Evolutionary conservation across 163 green algal genomes (phyloP), one percentile per base, ranked within the genome.

Genomic region (Scenedesmus sp.): DNA sequence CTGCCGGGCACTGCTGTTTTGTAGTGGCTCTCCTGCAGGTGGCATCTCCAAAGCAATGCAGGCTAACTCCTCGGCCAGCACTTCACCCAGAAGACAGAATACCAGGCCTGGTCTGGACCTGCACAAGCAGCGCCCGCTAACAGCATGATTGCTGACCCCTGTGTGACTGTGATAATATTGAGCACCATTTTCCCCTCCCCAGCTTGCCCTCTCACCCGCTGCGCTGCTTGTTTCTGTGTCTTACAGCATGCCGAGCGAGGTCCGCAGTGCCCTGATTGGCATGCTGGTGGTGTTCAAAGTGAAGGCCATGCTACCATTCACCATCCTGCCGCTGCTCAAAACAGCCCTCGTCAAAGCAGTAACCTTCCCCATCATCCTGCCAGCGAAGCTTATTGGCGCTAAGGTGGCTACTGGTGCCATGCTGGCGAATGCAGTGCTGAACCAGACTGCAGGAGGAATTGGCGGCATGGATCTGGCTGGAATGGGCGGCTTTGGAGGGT

Each of bases 241-340:
- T 16, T 87, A 6, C 34, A 92, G 88, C 62, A 26, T 91, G 23
- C 56, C 88, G 2, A 13, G 10, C 3, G 60, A 88, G 15, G 81
- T 88, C 1, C 62, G 79, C 46, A 73, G 59, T 2, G 46, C 18
- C 52, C 18, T 92, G 12, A 54, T 92, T 7, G 64, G 88, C 12
- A 83, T 92, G 79, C 79, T 88, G 15, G 85, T 64, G 3, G 88
- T 88, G 0, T 88, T 84, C 62, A 92, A 83, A 60, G 52, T 92
- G 6, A 77, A 88, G 5, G 81, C 88, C 20, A 83, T 46, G 15
- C 88, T 92, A 7, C 88, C 88, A 3, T 86, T 91, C 26, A 91
- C 54, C 23, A 77, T 91, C 73, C 56, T 91, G n/a, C 87, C 87
- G 2, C 26, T 20, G 3, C 57, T 91, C 8, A 86, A 86, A n/a